These are phyloP conservation scores for Tilletia caries DNA, from an alignment of 1,284 basidiomycete genomes.

Conservation along the genomic window DNA sequence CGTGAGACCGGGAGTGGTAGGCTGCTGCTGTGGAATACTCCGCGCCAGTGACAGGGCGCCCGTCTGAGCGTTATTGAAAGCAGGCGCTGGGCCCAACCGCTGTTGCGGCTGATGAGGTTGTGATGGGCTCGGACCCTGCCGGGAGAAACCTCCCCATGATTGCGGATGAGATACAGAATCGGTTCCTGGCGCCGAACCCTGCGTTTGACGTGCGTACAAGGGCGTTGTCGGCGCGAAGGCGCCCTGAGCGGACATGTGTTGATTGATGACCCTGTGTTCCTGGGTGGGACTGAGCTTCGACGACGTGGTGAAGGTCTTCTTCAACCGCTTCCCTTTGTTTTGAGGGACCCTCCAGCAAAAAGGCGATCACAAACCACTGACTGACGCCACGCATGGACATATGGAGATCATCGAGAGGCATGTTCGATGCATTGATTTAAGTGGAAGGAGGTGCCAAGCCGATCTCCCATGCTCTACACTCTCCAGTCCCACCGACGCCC, in stretches of 20 bases:
- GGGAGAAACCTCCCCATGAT: not conserved
- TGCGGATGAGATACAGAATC: not conserved
- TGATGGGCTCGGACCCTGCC: not conserved
- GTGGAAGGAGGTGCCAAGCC: constrained; percentile 22
- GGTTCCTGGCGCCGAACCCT: not conserved
- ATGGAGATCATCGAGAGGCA: no score
- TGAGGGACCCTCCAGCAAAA: no score
- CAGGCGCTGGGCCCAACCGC: no score
- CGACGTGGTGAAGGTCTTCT: not conserved
- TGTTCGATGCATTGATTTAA: no score
- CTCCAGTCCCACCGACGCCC: constrained; percentile 32
- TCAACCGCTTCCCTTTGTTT: no score
- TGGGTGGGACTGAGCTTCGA: not conserved
- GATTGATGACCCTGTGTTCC: not conserved
- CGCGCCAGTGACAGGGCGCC: no score
- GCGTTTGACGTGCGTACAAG: not conserved
- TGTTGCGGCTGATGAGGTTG: no score
- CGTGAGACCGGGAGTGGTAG: no score
- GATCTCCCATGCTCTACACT: constrained; percentile 48
- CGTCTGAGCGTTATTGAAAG: no score
- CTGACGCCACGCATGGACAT: no score
- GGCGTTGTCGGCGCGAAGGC: constrained; percentile 3
- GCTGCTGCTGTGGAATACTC: no score
- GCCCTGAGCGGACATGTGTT: not conserved
- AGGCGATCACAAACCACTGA: no score